Conservation (phyloP, 1,284 basidiomycete genomes). For the Testicularia cyperi region DNA sequence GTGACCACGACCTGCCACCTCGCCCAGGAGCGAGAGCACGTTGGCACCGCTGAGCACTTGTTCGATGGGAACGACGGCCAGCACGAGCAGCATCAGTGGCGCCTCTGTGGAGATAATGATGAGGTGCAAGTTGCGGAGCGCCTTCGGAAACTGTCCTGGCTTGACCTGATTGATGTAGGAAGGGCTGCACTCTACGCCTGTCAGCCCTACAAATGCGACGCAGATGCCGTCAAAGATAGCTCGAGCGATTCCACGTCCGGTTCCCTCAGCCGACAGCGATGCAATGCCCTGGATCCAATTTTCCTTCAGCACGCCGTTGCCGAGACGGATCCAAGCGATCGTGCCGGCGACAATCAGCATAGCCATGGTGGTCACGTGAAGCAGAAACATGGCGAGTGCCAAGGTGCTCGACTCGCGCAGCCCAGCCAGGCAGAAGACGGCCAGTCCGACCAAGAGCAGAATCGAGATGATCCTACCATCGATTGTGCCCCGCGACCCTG, state of each 20-base stretch:
- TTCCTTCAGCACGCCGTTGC: constrained; percentile 18
- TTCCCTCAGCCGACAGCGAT: constrained; percentile 1
- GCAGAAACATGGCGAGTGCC: constrained; percentile 38
- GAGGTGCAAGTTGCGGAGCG: constrained; percentile 40
- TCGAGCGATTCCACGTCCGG: constrained; percentile 28
- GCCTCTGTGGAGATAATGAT: constrained; percentile 35
- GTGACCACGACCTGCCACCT: constrained; percentile 19
- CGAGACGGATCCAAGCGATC: constrained; percentile 28
- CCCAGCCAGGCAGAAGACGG: constrained; percentile 25
- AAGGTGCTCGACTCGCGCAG: constrained; percentile 37
- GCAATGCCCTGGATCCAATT: constrained; percentile 39
- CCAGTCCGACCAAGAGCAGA: constrained; percentile 30
- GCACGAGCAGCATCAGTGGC: constrained; percentile 40
- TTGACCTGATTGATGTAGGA: constrained; percentile 43
- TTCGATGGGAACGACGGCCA: constrained; percentile 31
- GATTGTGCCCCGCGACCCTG: constrained; percentile 1
- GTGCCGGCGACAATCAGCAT: constrained; percentile 42
- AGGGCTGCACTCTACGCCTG: constrained; percentile 44
- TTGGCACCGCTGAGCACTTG: constrained; percentile 28
- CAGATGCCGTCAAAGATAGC: constrained; percentile 41
- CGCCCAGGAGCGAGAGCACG: constrained; percentile 29
- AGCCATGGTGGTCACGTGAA: constrained; percentile 41
- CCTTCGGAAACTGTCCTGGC: constrained; percentile 32
- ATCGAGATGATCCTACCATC: constrained; percentile 28
- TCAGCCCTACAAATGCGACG: constrained; percentile 46